Conservation (phyloP, 495 filamentous ascomycete genomes). For the Rhypophila decipiens region DNA sequence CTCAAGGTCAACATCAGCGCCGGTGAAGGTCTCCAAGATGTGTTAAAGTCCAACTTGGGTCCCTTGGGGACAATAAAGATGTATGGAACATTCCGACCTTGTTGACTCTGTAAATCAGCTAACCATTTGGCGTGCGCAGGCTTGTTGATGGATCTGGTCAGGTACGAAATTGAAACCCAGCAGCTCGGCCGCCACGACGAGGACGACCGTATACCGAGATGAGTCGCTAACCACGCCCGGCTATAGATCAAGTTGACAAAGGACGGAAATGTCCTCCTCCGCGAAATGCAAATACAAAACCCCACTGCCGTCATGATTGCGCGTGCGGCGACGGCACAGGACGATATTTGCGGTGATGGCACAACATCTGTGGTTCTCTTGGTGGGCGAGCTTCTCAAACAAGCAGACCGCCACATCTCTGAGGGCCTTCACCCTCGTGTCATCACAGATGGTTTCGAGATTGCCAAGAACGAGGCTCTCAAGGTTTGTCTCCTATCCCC, state of each 20-base stretch:
- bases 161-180: constrained; percentile 48
- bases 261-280: constrained; percentile 90
- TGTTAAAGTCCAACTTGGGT: constrained; percentile 92
- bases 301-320: constrained; percentile 98
- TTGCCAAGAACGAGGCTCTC: constrained; percentile 86
- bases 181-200: constrained; percentile 10
- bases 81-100: constrained; percentile 39
- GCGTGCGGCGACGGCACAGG: constrained; percentile 92
- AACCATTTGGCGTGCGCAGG: constrained; percentile 43
- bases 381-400: constrained; percentile 95
- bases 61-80: constrained; percentile 96
- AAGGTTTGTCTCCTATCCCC: constrained; percentile 50
- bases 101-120: constrained; percentile 12
- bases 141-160: constrained; percentile 91
- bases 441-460: constrained; percentile 96
- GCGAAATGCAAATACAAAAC: constrained; percentile 96
- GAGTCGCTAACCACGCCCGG: not conserved
- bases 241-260: constrained; percentile 95
- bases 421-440: constrained; percentile 94
- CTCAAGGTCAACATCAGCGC: constrained; percentile 93
- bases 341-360: constrained; percentile 97
- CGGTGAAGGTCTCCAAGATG: constrained; percentile 91
- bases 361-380: constrained; percentile 94
- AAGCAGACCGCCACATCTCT: constrained; percentile 88
- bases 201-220: constrained; percentile 3